Evolutionary conservation across 768 basidiomycete genomes (phyloP).

Genomic region (Suillus subalutaceus): DNA sequence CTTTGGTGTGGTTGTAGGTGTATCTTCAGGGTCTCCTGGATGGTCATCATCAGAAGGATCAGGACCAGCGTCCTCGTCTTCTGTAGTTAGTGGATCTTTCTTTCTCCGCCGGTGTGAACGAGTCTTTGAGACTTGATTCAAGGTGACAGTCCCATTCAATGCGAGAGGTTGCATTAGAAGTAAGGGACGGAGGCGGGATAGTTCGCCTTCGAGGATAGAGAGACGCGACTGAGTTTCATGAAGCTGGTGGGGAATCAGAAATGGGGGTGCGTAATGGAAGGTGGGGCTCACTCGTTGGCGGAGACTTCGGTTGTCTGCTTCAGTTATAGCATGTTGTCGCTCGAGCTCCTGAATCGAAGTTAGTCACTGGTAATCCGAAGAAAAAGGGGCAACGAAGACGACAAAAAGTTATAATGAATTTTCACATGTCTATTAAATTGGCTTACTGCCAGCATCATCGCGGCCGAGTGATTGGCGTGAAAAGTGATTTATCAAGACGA

Average conservation of each 20-base stretch:
- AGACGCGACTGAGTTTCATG: conserved; percentile 58
- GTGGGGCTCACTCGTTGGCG: conserved; percentile 57
- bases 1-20: conserved; percentile 28
- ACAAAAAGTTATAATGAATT: not conserved
- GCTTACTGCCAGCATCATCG: not conserved
- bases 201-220: conserved; percentile 61
- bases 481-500: not conserved
- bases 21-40: conserved; percentile 19
- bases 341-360: conserved; percentile 53
- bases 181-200: conserved; percentile 65
- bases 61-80: conserved; percentile 30
- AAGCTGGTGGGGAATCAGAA: conserved; percentile 44
- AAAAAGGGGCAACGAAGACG: not conserved
- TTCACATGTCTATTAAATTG: not conserved
- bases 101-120: conserved; percentile 32
- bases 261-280: conserved; percentile 2
- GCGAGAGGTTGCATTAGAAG: conserved; percentile 64
- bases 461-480: too few species aligned
- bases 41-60: conserved; percentile 31
- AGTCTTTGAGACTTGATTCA: conserved; percentile 23
- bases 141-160: conserved; percentile 16
- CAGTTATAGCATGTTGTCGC: conserved; percentile 48
- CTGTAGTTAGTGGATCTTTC: conserved; percentile 25
- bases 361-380: conserved; percentile 11
- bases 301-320: conserved; percentile 63